Evolutionary conservation across 1,139 yeast species (phyloP), one percentile per base, ranked within the genome.

Genomic region (Suhomyces terraborum): DNA sequence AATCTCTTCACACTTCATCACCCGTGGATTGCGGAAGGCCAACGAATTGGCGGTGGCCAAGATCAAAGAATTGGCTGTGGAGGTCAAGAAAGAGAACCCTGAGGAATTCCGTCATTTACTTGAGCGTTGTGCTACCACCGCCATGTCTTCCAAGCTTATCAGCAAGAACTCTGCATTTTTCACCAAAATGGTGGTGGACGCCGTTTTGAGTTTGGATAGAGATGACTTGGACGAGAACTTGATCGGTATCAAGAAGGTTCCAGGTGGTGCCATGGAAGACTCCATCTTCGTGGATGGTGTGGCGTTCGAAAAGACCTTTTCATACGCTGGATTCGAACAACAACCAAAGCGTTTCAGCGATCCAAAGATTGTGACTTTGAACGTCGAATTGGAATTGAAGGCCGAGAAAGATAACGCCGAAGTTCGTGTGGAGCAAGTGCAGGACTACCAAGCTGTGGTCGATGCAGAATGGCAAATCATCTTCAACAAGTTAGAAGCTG

Each of bases 361-460:
- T 61, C 96, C 99, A 36, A 88, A 84, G 64, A 82, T 94, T 51
- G 71, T 93, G 43, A 82, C 84, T 54, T 75, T 93, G 57, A 93
- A 94, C 61, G 93, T 94, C 28, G 99, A 93, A 64, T 75, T 93
- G 52, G 99, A 93, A 69, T 79, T 93, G 59, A 93, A 93, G 70
- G 98, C 98, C 1, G 99, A 93, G 68, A 91, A 88, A 70, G 99
- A 93, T 64, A 93, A 93, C 61, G 99, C 99, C n/a, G 99, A 93
- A 71, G 98, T 93, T 23, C 80, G 98, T 55, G 95, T 93, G 39
- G 95, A 88, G 56, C 86, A 89, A 61, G 98, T 93, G 40, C 79
- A 82, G 46, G 97, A 93, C 56, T 93, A 94, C 67, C 98, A 93
- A 69, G 91, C 86, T 28, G 85, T 93, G 43, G 99, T 93, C 27